Conservation (phyloP, 2,329 filamentous ascomycete genomes). For the Talaromyces sp. region DNA sequence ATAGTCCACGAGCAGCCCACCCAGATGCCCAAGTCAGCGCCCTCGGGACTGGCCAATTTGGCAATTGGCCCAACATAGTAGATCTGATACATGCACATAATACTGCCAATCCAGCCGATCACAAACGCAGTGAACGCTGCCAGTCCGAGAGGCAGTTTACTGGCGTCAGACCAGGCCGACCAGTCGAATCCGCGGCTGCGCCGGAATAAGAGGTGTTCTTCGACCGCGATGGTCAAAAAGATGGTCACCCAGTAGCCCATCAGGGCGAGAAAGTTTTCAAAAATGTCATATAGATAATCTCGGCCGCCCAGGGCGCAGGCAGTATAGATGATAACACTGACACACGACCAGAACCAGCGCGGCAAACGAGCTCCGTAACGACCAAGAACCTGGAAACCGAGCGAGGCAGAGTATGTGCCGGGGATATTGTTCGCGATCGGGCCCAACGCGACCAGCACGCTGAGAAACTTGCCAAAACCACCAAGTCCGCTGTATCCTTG, state of each 20-base stretch:
- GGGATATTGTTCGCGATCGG: constrained; percentile 41
- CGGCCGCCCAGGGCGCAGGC: constrained; percentile 40
- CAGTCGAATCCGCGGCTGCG: constrained; percentile 30
- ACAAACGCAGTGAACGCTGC: constrained; percentile 34
- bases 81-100: constrained; percentile 36
- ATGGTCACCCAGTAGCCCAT: constrained; percentile 44
- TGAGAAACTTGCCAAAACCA: constrained; percentile 39
- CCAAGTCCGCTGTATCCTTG: constrained; percentile 20
- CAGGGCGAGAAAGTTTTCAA: constrained; percentile 40
- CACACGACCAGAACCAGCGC: constrained; percentile 37
- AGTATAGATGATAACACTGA: constrained; percentile 36
- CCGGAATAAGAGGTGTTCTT: constrained; percentile 40
- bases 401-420: constrained; percentile 39
- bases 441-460: constrained; percentile 37
- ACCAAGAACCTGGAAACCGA: constrained; percentile 41
- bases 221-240: constrained; percentile 37
- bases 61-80: constrained; percentile 36
- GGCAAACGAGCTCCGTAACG: constrained; percentile 32
- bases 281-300: constrained; percentile 38
- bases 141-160: constrained; percentile 34
- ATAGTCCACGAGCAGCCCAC: constrained; percentile 29
- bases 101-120: constrained; percentile 35
- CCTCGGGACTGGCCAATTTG: constrained; percentile 20
- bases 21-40: constrained; percentile 34
- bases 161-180: constrained; percentile 33